Evolutionary conservation across 208 protist species (phyloP), one percentile per base, ranked within the genome.

Genomic region (Angomonas deanei): DNA sequence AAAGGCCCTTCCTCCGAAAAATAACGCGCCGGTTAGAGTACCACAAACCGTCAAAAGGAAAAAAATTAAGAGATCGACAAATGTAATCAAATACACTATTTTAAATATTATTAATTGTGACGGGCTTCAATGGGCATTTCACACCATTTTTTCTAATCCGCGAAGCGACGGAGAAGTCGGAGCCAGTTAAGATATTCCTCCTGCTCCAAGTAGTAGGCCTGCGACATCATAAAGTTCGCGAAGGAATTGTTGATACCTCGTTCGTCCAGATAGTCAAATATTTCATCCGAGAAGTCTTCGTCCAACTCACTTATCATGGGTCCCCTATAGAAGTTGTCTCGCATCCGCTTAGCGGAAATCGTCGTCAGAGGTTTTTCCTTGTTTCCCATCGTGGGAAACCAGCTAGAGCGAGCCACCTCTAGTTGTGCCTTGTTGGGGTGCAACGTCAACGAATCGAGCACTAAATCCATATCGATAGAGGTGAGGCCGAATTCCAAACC

Each of bases 381-480:
- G 2, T 23, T 6, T 13, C 50, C 28, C 24, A 56, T 11, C 17
- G 24, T 61, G 33, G 70, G 53, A 33, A 72, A 65, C 21, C 72
- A 74, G 57, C 60, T 72, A 23, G 58, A 46, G 21, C 62, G 62
- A 52, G 88, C 82, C 26, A 57, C 72, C 11, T 88, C 80, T 52
- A 88, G 70, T 13, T 76, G 76, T 32, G 76, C 67, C 15, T 80
- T 34, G n/a, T 64, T 82, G 10, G 70, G 49, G 42, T 94, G 88
- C 54, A 94, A 76, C 4, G 77, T 61, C 10, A 94, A 61, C 23
- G 83, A 75, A 67, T 94, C 88, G 70, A 94, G 68, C 8, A 94
- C 88, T n/a, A 94, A 69, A 50, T 94, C 85, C 78, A 88, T 78
- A 60, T 94, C 88, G 38, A 94, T 94, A 0, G 88, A 91, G 11